These are phyloP conservation scores for Picochlorum costavermella DNA, from an alignment of 139 green algal genomes.

Conservation along the genomic window DNA sequence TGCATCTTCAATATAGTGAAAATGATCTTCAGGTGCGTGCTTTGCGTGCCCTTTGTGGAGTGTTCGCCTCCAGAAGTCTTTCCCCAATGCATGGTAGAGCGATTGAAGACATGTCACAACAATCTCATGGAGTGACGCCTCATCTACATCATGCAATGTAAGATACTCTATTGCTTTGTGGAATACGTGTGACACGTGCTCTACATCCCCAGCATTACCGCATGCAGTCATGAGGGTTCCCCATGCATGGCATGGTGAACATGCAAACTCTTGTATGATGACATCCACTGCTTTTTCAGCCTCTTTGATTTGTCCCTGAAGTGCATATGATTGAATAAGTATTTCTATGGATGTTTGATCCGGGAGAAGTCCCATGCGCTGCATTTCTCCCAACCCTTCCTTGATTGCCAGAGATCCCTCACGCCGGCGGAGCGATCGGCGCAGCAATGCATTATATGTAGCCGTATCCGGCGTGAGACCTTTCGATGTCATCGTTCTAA, in stretches of 20 bases:
- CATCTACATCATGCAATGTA: no score
- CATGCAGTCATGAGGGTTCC: neutral
- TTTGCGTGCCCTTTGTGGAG: no score
- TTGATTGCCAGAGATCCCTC: slow-evolving; percentile 8
- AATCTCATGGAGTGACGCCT: no score
- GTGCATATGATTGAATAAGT: slow-evolving; percentile 5
- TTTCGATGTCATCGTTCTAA: neutral
- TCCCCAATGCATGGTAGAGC: no score
- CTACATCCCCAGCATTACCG: neutral
- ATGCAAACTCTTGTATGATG: neutral
- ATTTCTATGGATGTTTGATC: neutral
- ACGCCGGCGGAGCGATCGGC: neutral
- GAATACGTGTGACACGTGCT: no score
- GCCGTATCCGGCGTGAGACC: slow-evolving; percentile 1
- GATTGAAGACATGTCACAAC: no score
- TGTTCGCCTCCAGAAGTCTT: no score
- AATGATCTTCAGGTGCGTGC: no score
- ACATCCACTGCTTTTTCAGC: neutral
- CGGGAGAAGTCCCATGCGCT: neutral
- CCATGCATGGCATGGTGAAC: slow-evolving; percentile 4
- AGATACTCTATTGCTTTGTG: no score
- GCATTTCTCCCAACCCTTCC: slow-evolving; percentile 10
- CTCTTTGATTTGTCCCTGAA: neutral
- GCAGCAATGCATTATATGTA: slow-evolving; percentile 10
- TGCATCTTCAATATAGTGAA: no score